Conservation (phyloP, 148 eudicot genomes). For the Silene conica region DNA sequence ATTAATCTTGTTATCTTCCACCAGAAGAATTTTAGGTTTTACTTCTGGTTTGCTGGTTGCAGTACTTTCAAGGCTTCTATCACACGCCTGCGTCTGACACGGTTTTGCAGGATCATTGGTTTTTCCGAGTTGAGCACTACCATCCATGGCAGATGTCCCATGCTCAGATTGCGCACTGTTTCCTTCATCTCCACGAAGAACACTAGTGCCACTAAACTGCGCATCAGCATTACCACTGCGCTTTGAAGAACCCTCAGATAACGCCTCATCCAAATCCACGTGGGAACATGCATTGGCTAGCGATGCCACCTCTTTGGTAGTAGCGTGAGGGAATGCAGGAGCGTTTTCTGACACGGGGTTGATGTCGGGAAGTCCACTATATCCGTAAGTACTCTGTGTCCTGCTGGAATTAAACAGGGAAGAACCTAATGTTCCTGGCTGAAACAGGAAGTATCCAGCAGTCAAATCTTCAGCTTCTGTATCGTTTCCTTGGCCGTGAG, state of each 20-base stretch:
- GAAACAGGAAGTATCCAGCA: conserved; percentile 58
- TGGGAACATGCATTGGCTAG: conserved; percentile 32
- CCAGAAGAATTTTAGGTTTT: conserved; percentile 77
- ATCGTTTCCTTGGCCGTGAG: conserved; percentile 33
- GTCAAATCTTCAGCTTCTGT: conserved; percentile 36
- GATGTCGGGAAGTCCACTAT: conserved; percentile 26
- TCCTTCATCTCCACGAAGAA: conserved; percentile 20
- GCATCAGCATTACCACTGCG: conserved; percentile 20
- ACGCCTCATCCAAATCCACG: conserved; percentile 33
- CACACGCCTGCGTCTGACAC: conserved; percentile 26
- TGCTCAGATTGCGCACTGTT: conserved; percentile 26
- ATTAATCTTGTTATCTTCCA: conserved; percentile 85
- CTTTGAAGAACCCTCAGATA: conserved; percentile 30
- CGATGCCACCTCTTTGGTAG: conserved; percentile 34
- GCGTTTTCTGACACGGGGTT: conserved; percentile 30
- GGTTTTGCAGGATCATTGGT: conserved; percentile 28
- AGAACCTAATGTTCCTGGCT: conserved; percentile 58
- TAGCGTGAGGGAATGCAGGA: conserved; percentile 23
- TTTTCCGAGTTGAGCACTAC: conserved; percentile 17
- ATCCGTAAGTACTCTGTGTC: conserved; percentile 32
- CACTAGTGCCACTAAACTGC: conserved; percentile 13
- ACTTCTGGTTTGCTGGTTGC: conserved; percentile 40
- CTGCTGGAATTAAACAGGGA: conserved; percentile 47
- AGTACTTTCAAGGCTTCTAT: conserved; percentile 42
- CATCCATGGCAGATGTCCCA: conserved; percentile 11